Base-by-base conservation (phyloP, 2,329 filamentous ascomycete genomes). In the Colletotrichum noveboracense region DNA sequence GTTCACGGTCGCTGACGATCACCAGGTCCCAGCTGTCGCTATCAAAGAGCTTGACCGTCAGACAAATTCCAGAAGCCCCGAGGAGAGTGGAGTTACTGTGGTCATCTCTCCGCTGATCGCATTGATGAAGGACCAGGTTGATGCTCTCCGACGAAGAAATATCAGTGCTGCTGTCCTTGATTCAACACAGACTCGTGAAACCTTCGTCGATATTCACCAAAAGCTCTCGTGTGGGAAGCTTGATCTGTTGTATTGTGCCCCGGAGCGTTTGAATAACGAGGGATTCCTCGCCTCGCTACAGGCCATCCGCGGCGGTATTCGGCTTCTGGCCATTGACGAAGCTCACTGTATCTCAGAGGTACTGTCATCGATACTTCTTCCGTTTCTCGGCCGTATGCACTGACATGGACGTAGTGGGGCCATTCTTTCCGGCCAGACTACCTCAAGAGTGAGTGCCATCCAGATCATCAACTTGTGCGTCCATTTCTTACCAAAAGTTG, bases 61-160 rank as follows among this genome's bases (percentile, higher is more conserved):
- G 18, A 80, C 76, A 6, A 81, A 80, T 2, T 77, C 77, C 4
- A 78, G 82, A 56, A 78, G 78, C 0, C 67, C 79, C 1, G 80
- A 80, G 4, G 84, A 85, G 21, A 81, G 84, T 13, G 91, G 89
- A 7, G 87, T 91, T 76, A 91, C 89, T 2, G 85, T 92, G 7
- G 88, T 91, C 4, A 88, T 91, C 3, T 91, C 89, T 0, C 89
- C 89, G 0, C 81, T 91, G 5, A 89, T 91, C 67, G 89, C 89
- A 3, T 79, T 92, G 69, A 91, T 91, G 90, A 92, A 92, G 78
- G 90, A 92, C 76, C 91, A 92, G 77, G 89, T 91, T 1, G 90
- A 92, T 77, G 87, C 88, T 2, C 83, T 92, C 24, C 83, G 86
- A 62, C 84, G 84, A 12, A 85, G 86, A 32, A 87, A 87, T 1